A percentile compares a stretch with the other conserved stretches of the same genome.
Evolutionary conservation across 176 grass and related monocot species (phyloP).

Genomic region (Phoenix roebelenii): DNA sequence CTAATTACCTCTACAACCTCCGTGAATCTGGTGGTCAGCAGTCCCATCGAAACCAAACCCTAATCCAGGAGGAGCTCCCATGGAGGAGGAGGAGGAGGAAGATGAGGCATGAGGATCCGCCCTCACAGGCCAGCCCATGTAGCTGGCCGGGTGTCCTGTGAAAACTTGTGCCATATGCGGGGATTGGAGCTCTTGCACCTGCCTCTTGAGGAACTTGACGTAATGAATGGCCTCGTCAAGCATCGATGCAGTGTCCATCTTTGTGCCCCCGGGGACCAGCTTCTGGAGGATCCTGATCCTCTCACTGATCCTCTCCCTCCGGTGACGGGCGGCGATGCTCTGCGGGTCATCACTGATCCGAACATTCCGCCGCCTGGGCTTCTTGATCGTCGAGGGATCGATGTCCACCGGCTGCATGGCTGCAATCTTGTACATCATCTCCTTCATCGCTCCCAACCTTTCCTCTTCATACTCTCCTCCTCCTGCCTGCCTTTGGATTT

Average conservation of each 20-base stretch:
- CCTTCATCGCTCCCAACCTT: constrained; percentile 77
- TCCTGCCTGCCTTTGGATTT: too few species aligned
- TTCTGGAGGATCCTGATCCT: constrained; percentile 80
- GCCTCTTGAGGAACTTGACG: constrained; percentile 90
- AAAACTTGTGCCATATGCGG: neutral
- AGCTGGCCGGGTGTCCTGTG: constrained; percentile 14
- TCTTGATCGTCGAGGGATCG: constrained; percentile 84
- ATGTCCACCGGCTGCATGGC: constrained; percentile 91
- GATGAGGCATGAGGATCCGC: constrained; percentile 36
- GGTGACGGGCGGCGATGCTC: constrained; percentile 78
- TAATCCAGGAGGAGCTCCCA: constrained; percentile 40
- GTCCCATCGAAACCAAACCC: constrained; percentile 56
- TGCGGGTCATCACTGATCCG: constrained; percentile 89
- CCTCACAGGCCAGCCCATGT: constrained; percentile 28
- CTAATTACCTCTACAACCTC: constrained; percentile 9
- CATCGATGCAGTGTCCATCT: constrained; percentile 97
- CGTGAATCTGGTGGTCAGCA: constrained; percentile 61
- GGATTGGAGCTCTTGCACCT: constrained; percentile 65
- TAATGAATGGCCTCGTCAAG: constrained; percentile 90
- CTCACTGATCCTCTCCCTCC: constrained; percentile 85
- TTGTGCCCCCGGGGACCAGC: constrained; percentile 79
- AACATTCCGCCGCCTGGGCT: constrained; percentile 69
- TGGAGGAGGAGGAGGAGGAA: constrained; percentile 66
- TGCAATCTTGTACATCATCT: constrained; percentile 96
- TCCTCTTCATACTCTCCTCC: constrained; percentile 25